phyloP scores from a whole-genome alignment of 495 filamentous ascomycete genomes.

The Talaromyces thailandensis region DNA sequence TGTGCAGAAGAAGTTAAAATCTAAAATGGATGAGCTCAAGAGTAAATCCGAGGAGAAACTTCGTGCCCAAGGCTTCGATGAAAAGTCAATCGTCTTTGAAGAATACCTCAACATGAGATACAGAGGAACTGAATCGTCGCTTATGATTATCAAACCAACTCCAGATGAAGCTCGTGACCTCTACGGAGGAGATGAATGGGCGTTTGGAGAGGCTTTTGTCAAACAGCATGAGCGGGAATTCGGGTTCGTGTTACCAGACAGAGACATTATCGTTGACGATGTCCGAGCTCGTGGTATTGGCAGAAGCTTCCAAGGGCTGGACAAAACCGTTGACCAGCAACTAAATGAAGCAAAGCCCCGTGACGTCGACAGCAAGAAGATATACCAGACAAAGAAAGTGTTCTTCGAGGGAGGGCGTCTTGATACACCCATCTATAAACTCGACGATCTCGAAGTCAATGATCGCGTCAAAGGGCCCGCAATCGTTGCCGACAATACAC shows the following conservation, averaged over 20 bases:
- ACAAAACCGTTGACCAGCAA: conserved; percentile 80
- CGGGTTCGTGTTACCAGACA: conserved; percentile 80
- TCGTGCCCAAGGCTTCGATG: conserved; percentile 63
- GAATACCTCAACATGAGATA: conserved; percentile 89
- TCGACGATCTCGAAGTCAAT: conserved; percentile 63
- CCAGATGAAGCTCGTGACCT: conserved; percentile 48
- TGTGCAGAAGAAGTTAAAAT: conserved; percentile 22
- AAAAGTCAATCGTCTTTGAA: conserved; percentile 66
- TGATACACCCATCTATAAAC: conserved; percentile 74
- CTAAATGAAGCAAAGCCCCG: conserved; percentile 53
- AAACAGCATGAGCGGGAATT: conserved; percentile 89
- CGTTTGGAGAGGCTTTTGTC: conserved; percentile 75
- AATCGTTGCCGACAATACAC: conserved; percentile 82
- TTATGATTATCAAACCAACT: conserved; percentile 68
- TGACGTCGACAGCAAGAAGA: conserved; percentile 20
- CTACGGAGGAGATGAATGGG: conserved; percentile 61
- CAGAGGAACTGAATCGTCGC: conserved; percentile 75
- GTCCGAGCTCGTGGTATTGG: conserved; percentile 84
- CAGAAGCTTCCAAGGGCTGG: conserved; percentile 65
- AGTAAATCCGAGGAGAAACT: conserved; percentile 56
- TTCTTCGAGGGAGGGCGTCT: conserved; percentile 49
- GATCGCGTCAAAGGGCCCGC: conserved; percentile 74
- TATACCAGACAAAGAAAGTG: conserved; percentile 22
- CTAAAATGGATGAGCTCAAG: conserved; percentile 44
- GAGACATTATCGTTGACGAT: conserved; percentile 90